phyloP scores from a whole-genome alignment of 2,329 filamentous ascomycete species.

The Alternaria ethzedia region DNA sequence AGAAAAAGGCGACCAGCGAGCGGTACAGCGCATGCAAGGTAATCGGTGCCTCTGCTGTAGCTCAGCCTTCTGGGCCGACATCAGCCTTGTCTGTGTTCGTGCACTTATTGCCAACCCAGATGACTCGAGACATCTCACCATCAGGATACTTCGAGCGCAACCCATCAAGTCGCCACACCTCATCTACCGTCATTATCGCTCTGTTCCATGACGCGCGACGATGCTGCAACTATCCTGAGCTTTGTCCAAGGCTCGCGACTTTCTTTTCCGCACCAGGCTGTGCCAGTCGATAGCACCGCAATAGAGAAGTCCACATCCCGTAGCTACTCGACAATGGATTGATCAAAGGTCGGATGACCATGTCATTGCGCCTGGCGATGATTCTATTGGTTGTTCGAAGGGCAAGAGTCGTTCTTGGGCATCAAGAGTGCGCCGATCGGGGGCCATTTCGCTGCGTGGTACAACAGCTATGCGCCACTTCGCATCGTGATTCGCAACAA shows the following conservation, averaged over 20 bases:
- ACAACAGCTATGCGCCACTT: neutral
- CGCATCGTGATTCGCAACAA: neutral
- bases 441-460: neutral
- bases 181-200: too few relatives aligned
- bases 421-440: neutral
- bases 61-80: neutral
- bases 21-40: neutral
- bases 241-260: neutral
- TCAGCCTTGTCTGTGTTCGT: neutral
- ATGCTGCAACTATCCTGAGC: neutral
- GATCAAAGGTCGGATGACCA: neutral
- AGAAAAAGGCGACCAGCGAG: neutral
- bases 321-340: neutral
- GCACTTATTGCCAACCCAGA: neutral
- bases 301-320: neutral
- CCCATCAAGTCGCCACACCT: too few relatives aligned
- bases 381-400: too few relatives aligned
- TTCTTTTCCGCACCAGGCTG: neutral
- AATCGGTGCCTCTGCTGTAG: neutral
- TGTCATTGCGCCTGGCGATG: neutral
- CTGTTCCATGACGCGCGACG: neutral
- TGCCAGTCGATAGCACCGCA: neutral
- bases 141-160: neutral
- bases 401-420: too few relatives aligned
- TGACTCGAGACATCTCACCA: neutral